Evolutionary conservation across 768 basidiomycete genomes (phyloP).

Genomic region (Boletus barrowsii): DNA sequence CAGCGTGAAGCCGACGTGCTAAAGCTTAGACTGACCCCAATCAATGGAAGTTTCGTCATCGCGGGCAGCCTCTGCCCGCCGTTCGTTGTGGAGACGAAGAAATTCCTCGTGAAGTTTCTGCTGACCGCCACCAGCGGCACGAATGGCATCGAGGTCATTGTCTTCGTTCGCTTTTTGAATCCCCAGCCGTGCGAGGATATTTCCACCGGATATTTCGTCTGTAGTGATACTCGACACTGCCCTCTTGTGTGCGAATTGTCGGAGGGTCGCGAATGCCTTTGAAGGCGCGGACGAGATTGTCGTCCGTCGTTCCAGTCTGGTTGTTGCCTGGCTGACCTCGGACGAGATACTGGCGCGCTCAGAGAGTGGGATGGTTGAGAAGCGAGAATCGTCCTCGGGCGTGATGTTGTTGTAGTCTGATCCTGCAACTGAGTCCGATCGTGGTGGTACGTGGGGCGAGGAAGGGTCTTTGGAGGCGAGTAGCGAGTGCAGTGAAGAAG

Average conservation of each 20-base stretch:
- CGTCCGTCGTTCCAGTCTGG: constrained; percentile 27
- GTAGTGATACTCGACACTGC: constrained; percentile 57
- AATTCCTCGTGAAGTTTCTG: constrained; percentile 78
- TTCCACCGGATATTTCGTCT: constrained; percentile 39
- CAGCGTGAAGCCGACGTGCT: background rate
- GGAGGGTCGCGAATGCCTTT: constrained; percentile 18
- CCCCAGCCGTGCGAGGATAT: constrained; percentile 54
- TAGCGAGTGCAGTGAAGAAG: constrained; percentile 41
- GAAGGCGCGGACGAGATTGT: constrained; percentile 28
- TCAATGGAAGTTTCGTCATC: constrained; percentile 54
- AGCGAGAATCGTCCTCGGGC: constrained; percentile 45
- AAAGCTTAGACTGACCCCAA: constrained; percentile 57
- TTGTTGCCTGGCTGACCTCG: constrained; percentile 20
- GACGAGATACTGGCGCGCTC: constrained; percentile 35
- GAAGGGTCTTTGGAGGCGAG: constrained; percentile 45
- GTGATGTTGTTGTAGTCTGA: constrained; percentile 64
- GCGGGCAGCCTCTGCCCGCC: constrained; percentile 38
- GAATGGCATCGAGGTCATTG: constrained; percentile 33
- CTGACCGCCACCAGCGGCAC: constrained; percentile 60
- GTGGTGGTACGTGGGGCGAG: constrained; percentile 27
- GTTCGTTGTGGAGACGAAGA: constrained; percentile 58
- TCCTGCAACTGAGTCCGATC: constrained; percentile 46
- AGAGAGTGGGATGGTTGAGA: constrained; percentile 49
- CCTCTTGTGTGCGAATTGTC: constrained; percentile 51
- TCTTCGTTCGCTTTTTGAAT: constrained; percentile 44